Base-by-base conservation (phyloP, 805 yeast species). In the Zygotorulaspora florentina region DNA sequence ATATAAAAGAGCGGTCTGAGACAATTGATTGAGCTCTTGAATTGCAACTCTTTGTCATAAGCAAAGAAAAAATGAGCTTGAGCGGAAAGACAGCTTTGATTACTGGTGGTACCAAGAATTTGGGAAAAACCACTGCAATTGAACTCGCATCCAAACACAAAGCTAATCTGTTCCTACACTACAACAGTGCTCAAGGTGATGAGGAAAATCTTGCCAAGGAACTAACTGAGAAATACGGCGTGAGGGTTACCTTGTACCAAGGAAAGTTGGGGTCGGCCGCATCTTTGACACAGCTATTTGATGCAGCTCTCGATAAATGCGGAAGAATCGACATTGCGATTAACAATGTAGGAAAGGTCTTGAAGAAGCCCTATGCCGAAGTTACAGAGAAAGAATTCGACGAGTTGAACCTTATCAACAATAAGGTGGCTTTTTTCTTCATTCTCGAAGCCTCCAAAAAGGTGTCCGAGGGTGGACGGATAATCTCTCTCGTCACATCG, bases 271-370 rank as follows among this genome's bases (percentile, higher is more conserved):
- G 69, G 20, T 55, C 57, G 2, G 79, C 77, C 39, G 64, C 53
- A 0, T 77, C 72, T 9, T 66, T 72, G 29, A 59, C 64, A 16
- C 62, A 67, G 25, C 62, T 81, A 43, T 81, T 82, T 54, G 72
- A 63, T 13, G 63, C 61, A 9, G 77, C 80, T 7, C 66, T 67
- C 43, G 48, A 59, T 11, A 61, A 65, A 34, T 73, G 79, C 46
- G 83, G 83, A 30, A 57, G 65, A 16, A 66, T 79, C 51, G 85
- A 82, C 55, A 71, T 77, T 57, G 87, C 86, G n/a, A 70, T 82
- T 55, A 81, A 81, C 66, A 80, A 79, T 52, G 81, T 80, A 33
- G 87, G 87, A 43, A 77, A 66, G 72, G 87, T 82, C 17, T 67
- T 81, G 61, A 80, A 81, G 70, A 82, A 81, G 59, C 76, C 79